Evolutionary conservation across 129 eudicot species (phyloP).

Genomic region (Pseudognaphalium luteoalbum): DNA sequence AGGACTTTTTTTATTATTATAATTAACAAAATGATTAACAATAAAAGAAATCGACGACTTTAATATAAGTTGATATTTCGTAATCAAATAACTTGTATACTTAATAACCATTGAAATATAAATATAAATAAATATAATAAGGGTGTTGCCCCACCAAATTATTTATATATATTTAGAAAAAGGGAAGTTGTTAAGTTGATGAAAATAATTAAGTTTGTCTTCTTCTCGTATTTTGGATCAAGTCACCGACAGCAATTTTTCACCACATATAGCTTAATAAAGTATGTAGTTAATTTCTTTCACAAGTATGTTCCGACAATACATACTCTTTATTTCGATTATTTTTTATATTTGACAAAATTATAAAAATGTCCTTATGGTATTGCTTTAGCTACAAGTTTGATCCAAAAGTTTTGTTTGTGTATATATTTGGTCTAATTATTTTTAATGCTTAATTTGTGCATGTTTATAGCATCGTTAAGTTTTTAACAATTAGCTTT

Average conservation of each 20-base stretch:
- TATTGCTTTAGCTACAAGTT: not conserved
- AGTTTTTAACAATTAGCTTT: no score
- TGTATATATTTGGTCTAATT: not conserved
- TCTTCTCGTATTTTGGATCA: constrained; percentile 19
- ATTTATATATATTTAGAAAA: not conserved
- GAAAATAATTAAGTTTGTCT: constrained; percentile 28
- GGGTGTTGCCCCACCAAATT: constrained; percentile 6
- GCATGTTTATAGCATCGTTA: no score
- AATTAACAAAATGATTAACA: no score
- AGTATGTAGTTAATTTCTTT: not conserved
- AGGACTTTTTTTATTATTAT: no score
- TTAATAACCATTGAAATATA: no score
- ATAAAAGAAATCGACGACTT: no score
- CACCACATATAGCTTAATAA: constrained; percentile 12
- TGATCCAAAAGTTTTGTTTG: not conserved
- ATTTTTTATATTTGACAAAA: not conserved
- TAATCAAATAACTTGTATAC: no score
- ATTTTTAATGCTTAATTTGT: no score
- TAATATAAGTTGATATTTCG: no score
- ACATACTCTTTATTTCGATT: not conserved
- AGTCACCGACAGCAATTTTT: constrained; percentile 32
- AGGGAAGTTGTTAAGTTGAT: constrained; percentile 7
- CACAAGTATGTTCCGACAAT: constrained; percentile 14
- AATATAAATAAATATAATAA: not conserved
- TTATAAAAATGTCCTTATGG: not conserved